Conservation (phyloP, 108 stramenopile species). For the Skeletonema costatum region DNA sequence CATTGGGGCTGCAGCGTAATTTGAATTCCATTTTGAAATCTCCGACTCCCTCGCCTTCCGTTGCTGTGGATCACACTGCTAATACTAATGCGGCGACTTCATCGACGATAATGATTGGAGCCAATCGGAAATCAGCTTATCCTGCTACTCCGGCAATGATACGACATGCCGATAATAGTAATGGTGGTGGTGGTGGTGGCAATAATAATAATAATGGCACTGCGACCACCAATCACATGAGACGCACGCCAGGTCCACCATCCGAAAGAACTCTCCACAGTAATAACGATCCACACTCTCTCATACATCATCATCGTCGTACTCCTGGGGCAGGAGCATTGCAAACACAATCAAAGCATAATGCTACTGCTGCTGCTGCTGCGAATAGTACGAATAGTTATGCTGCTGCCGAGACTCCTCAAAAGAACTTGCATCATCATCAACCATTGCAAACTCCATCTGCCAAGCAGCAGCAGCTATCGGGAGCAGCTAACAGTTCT, state of each 20-base stretch:
- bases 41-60: neutral
- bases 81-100: neutral
- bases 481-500: neutral
- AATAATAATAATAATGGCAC: neutral
- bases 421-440: neutral
- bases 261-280: neutral
- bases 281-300: neutral
- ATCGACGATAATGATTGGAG: conserved; percentile 4
- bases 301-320: conserved; percentile 1
- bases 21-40: conserved; percentile 6
- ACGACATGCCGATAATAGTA: neutral
- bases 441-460: conserved; percentile 1
- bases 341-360: neutral
- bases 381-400: neutral
- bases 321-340: conserved; percentile 15
- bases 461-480: neutral
- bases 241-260: conserved; percentile 25
- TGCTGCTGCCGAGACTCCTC: neutral
- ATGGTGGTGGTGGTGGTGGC: neutral
- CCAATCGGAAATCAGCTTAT: conserved; percentile 29
- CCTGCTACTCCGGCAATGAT: conserved; percentile 20
- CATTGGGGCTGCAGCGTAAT: conserved; percentile 6
- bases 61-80: no score
- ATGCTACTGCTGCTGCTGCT: neutral
- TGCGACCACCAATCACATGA: neutral